A percentile compares a stretch with the other conserved stretches of the same genome.
Conservation (phyloP, 257 asterid genomes). For the Solanum appendiculatum region DNA sequence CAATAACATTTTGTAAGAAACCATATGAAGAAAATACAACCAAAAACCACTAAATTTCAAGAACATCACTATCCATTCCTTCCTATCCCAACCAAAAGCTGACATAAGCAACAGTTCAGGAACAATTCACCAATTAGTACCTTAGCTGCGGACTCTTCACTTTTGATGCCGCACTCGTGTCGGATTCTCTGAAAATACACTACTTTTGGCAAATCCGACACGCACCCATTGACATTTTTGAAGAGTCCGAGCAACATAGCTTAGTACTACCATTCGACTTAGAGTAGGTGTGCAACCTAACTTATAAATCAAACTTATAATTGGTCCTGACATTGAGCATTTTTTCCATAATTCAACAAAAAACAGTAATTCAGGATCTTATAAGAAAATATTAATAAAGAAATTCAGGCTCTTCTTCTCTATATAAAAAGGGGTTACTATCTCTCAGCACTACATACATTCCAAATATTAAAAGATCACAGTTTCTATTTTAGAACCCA, state of each 20-base stretch:
- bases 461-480: not conserved
- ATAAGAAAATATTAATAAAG: not conserved
- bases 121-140: not conserved
- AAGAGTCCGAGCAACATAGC: too few relatives aligned
- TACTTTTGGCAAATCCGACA: too few relatives aligned
- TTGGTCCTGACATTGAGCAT: not conserved
- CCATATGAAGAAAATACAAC: not conserved
- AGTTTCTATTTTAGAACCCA: not conserved
- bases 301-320: not conserved
- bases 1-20: not conserved
- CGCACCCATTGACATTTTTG: too few relatives aligned
- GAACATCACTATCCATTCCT: not conserved
- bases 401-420: not conserved
- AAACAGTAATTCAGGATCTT: not conserved
- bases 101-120: not conserved
- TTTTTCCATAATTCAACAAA: not conserved
- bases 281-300: not conserved
- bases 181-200: too few relatives aligned
- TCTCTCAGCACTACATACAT: not conserved
- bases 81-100: not conserved
- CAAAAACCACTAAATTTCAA: not conserved
- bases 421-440: not conserved
- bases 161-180: too few relatives aligned
- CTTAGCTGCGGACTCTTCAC: too few relatives aligned
- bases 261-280: not conserved